Percentiles rank a stretch among this genome's conserved stretches.
Evolutionary conservation across 371 early-diverging fungal genomes (phyloP).

Genomic region (Thermomucor indicae-seudaticae): DNA sequence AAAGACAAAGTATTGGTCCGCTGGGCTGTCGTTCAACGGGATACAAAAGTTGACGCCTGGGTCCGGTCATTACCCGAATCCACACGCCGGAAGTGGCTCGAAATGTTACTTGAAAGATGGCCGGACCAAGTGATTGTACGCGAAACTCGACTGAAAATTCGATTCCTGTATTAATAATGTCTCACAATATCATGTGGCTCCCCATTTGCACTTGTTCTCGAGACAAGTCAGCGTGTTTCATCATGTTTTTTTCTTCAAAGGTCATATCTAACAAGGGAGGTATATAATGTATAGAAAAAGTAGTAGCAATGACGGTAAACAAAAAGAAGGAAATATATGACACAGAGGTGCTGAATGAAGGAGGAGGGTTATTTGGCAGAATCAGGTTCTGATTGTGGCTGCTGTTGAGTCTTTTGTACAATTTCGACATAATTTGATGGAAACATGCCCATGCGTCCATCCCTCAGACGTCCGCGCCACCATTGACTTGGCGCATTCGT

Average conservation of each 20-base stretch:
- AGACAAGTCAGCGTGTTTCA: background rate
- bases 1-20: conserved; percentile 40
- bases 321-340: no score
- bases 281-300: no score
- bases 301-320: no score
- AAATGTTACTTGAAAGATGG: conserved; percentile 41
- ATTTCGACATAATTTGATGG: conserved; percentile 80
- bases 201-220: background rate
- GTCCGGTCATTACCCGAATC: conserved; percentile 21
- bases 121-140: conserved; percentile 40
- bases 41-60: conserved; percentile 33
- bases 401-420: background rate
- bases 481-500: conserved; percentile 72
- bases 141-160: conserved; percentile 37
- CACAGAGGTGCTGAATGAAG: background rate
- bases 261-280: no score
- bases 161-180: conserved; percentile 17
- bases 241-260: no score
- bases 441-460: conserved; percentile 85
- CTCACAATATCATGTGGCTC: no score
- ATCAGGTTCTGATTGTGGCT: background rate
- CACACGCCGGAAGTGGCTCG: conserved; percentile 38
- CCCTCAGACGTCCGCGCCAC: conserved; percentile 89
- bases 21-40: conserved; percentile 38
- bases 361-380: background rate